A percentile compares a stretch with the other conserved stretches of the same genome.
Conservation (phyloP, 805 yeast genomes). For the Pichia insulana region DNA sequence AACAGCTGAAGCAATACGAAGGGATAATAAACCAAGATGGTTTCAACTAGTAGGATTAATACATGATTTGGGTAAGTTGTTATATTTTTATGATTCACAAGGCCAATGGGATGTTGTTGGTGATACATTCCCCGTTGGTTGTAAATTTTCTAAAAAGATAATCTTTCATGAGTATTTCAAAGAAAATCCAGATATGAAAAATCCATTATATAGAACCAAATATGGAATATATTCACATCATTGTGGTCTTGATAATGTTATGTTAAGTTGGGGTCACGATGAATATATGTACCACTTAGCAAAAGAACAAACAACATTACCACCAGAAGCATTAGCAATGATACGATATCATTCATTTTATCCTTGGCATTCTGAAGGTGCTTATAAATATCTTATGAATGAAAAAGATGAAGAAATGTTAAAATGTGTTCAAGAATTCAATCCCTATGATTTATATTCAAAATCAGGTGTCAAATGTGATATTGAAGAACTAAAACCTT, state of each 20-base stretch:
- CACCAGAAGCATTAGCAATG: conserved; percentile 64
- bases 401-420: conserved; percentile 53
- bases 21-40: conserved; percentile 66
- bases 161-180: conserved; percentile 54
- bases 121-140: conserved; percentile 71
- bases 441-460: conserved; percentile 61
- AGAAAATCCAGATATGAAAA: conserved; percentile 49
- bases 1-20: conserved; percentile 66
- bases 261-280: conserved; percentile 75
- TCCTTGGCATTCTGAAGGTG: conserved; percentile 70
- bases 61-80: conserved; percentile 62
- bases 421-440: conserved; percentile 56
- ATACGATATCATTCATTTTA: conserved; percentile 67
- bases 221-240: conserved; percentile 56
- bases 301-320: conserved; percentile 52
- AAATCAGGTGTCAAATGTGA: conserved; percentile 43
- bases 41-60: conserved; percentile 66
- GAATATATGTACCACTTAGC: conserved; percentile 72
- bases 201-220: conserved; percentile 58
- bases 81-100: conserved; percentile 60
- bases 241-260: conserved; percentile 61
- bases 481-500: conserved; percentile 44
- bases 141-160: conserved; percentile 50
- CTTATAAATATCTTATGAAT: conserved; percentile 56
- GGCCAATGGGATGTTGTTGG: conserved; percentile 83